phyloP scores from a whole-genome alignment of 805 yeast species.

The Ogataea parapolymorpha region DNA sequence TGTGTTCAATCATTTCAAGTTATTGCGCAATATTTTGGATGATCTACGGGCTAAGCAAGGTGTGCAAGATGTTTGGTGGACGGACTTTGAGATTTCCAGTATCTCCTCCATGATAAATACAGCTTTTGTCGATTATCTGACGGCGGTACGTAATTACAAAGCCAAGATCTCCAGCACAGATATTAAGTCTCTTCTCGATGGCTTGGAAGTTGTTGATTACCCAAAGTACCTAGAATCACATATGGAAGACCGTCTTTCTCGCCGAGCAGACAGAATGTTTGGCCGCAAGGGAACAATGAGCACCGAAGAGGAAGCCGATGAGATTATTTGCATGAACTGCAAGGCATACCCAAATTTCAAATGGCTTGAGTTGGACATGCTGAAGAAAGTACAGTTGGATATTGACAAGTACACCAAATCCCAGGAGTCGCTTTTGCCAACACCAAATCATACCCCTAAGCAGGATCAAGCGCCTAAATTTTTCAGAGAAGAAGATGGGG shows the following conservation, averaged over 20 bases:
- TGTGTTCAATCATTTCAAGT: conserved; percentile 38
- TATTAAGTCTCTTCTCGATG: conserved; percentile 10
- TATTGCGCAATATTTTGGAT: conserved; percentile 34
- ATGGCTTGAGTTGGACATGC: conserved; percentile 40
- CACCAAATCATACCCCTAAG: conserved; percentile 31
- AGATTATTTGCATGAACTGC: conserved; percentile 47
- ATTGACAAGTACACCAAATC: conserved; percentile 1
- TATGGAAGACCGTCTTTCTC: neutral
- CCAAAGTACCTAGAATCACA: conserved; percentile 2
- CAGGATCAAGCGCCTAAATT: conserved; percentile 11
- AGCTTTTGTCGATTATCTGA: conserved; percentile 22
- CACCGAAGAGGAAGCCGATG: conserved; percentile 31
- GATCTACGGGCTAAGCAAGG: conserved; percentile 11
- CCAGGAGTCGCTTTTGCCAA: conserved; percentile 21
- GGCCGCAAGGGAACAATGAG: conserved; percentile 14
- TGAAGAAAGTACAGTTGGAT: conserved; percentile 14
- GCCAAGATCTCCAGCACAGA: conserved; percentile 9
- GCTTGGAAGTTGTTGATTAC: conserved; percentile 6
- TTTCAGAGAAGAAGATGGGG: conserved; percentile 27
- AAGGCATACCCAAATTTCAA: conserved; percentile 46
- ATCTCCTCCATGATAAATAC: conserved; percentile 15
- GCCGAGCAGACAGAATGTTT: neutral
- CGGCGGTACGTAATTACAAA: conserved; percentile 15
- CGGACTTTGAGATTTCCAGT: conserved; percentile 7
- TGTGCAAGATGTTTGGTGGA: neutral